Percentiles rank a stretch among this genome's conserved stretches.
Evolutionary conservation across 768 basidiomycete genomes (phyloP).

Genomic region (Lactifluus pinguis): DNA sequence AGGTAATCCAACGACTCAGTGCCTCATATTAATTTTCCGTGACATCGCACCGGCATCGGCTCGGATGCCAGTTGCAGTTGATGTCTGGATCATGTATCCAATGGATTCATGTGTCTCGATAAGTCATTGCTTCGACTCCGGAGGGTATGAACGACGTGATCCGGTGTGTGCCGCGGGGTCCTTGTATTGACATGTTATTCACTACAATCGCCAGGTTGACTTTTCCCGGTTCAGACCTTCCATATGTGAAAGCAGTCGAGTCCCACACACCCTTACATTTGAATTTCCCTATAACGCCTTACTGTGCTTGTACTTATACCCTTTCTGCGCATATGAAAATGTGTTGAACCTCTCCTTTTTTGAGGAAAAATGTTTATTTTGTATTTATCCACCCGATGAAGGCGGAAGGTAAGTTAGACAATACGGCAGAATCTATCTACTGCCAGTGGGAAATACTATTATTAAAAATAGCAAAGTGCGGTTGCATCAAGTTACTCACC

Average conservation of each 20-base stretch:
- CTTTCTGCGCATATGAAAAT: neutral
- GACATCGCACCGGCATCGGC: neutral
- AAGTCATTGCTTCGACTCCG: neutral
- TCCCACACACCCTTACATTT: neutral
- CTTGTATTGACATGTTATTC: neutral
- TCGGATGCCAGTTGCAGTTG: neutral
- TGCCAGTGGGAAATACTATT: no score
- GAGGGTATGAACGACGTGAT: neutral
- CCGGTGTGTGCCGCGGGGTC: slow-evolving; percentile 13
- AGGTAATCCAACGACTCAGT: neutral
- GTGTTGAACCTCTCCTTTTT: neutral
- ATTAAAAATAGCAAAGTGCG: no score
- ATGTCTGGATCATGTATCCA: neutral
- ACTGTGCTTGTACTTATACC: neutral
- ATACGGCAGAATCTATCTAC: neutral
- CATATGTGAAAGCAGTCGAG: neutral
- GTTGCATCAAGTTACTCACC: no score
- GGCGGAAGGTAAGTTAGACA: neutral
- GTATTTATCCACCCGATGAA: slow-evolving; percentile 1
- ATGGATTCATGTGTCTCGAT: neutral
- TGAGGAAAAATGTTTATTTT: neutral
- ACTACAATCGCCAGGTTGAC: neutral
- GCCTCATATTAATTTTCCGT: neutral
- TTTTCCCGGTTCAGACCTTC: neutral
- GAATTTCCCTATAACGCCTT: neutral